Conservation (phyloP, 2,329 filamentous ascomycete species). For the Aspergillus udagawae region DNA sequence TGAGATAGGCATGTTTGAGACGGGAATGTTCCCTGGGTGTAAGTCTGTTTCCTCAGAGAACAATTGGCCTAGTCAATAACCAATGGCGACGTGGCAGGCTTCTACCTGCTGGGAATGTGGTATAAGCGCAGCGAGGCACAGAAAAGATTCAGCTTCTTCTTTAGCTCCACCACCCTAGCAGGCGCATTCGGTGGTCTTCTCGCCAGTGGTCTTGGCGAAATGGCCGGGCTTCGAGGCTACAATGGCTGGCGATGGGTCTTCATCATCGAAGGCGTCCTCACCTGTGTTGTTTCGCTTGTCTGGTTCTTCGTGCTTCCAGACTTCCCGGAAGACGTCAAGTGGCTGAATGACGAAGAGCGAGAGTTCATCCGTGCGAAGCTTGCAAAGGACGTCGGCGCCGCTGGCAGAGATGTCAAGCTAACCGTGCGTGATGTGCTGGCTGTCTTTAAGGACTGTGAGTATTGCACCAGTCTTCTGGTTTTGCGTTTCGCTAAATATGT, state of each 20-base stretch:
- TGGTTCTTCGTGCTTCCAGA: conserved; percentile 65
- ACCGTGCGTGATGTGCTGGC: conserved; percentile 55
- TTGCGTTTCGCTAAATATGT: conserved; percentile 10
- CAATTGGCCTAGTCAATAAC: neutral
- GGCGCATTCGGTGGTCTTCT: conserved; percentile 61
- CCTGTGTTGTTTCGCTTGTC: conserved; percentile 56
- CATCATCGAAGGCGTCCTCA: conserved; percentile 62
- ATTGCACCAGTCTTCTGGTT: neutral
- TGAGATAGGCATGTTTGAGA: conserved; percentile 58
- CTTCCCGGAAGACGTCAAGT: conserved; percentile 71
- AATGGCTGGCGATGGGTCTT: conserved; percentile 49
- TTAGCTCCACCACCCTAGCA: conserved; percentile 63
- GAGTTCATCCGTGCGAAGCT: conserved; percentile 63
- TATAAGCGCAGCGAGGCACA: conserved; percentile 85
- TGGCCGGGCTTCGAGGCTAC: conserved; percentile 57
- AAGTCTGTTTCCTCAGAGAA: conserved; percentile 26
- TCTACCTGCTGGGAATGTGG: conserved; percentile 72
- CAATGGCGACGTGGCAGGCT: conserved; percentile 22
- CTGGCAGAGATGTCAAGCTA: conserved; percentile 60
- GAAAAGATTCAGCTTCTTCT: conserved; percentile 91
- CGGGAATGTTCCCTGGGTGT: conserved; percentile 67
- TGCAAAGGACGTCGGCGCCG: conserved; percentile 63
- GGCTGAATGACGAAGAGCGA: conserved; percentile 68
- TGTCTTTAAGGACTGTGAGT: conserved; percentile 64
- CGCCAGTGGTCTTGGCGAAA: conserved; percentile 57